Base-by-base conservation (phyloP, 140 eudicot species). In the Ambrosia hybrid region DNA sequence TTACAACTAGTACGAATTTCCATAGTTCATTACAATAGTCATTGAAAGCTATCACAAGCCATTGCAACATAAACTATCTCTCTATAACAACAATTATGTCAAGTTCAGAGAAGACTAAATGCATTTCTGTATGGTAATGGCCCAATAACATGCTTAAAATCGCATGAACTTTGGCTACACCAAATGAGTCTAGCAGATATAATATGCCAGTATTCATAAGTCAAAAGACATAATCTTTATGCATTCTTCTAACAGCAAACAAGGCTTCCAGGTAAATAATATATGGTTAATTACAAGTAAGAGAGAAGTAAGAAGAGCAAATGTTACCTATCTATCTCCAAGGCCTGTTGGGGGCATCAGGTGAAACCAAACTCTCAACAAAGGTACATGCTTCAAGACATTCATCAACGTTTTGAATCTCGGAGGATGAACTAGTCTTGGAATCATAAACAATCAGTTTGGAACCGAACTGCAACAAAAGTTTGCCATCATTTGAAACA, bases 351-450 rank as follows among this genome's bases (percentile, higher is more conserved):
- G 75, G 75, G n/a, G 56, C 63, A 38, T 71, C 67, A 1, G 83
- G 88, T 5, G 84, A 78, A 65, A 83, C 83, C 14, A 86, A 71
- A 34, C 88, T 86, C 82, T 83, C 88, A 51, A 83, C 73, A 43
- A 67, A 81, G 53, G 71, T 14, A 38, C 70, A 65, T 6, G 80
- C 88, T 68, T 80, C 88, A 37, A 83, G 77, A 60, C 84, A 83
- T 16, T 59, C 55, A 56, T 30, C 80, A 12, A 72, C 10, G 55
- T 86, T 63, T 17, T 49, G 57, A 30, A 79, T 62, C 61, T 68
- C 75, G 5, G 63, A 70, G 26, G 21, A 57, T 0, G 64, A 53
- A 53, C 55, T 53, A 39, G 45, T 73, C 59, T 62, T 73, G n/a
- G 83, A 70, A 81, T 83, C 76, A 62, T 75, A 86, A 9, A 86